These are phyloP conservation scores for Tricholomella constricta DNA, from an alignment of 768 basidiomycete species.

Conservation along the genomic window DNA sequence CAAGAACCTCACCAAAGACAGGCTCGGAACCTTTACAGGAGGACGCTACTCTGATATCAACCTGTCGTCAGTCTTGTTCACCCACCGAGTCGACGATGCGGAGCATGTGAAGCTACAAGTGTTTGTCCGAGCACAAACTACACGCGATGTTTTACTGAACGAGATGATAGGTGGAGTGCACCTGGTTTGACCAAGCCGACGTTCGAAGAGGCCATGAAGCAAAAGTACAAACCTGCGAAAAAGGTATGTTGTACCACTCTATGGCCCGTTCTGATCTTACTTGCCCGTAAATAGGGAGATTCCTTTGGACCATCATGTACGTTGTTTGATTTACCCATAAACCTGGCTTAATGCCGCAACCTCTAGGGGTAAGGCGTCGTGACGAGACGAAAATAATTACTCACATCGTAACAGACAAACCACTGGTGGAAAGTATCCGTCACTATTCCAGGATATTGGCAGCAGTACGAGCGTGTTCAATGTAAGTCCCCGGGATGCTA, in stretches of 20 bases:
- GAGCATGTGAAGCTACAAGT: conserved; percentile 77
- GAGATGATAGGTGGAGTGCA: conserved; percentile 70
- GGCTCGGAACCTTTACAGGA: conserved; percentile 64
- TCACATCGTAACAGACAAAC: conserved; percentile 61
- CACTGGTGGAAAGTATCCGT: conserved; percentile 96
- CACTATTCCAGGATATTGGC: conserved; percentile 75
- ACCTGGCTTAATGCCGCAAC: no score
- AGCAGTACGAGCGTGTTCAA: conserved; percentile 85
- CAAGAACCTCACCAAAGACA: conserved; percentile 65
- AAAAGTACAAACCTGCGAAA: conserved; percentile 78
- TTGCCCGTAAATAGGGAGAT: conserved; percentile 53
- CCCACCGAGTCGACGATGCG: conserved; percentile 65
- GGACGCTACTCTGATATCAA: conserved; percentile 85
- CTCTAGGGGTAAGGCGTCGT: neutral
- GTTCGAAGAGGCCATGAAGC: conserved; percentile 85
- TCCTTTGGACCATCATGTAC: conserved; percentile 92
- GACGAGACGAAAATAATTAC: neutral
- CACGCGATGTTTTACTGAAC: neutral
- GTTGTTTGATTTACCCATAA: conserved; percentile 27
- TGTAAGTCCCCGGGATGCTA: conserved; percentile 44
- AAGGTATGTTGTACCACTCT: conserved; percentile 47
- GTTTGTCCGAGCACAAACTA: conserved; percentile 23
- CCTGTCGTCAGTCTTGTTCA: conserved; percentile 77
- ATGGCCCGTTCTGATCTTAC: neutral
- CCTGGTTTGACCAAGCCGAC: conserved; percentile 84